Evolutionary conservation across 225 moss, liverwort and hornwort genomes (phyloP), one percentile per base, ranked within the genome.

Genomic region (Marchantia polymorpha): DNA sequence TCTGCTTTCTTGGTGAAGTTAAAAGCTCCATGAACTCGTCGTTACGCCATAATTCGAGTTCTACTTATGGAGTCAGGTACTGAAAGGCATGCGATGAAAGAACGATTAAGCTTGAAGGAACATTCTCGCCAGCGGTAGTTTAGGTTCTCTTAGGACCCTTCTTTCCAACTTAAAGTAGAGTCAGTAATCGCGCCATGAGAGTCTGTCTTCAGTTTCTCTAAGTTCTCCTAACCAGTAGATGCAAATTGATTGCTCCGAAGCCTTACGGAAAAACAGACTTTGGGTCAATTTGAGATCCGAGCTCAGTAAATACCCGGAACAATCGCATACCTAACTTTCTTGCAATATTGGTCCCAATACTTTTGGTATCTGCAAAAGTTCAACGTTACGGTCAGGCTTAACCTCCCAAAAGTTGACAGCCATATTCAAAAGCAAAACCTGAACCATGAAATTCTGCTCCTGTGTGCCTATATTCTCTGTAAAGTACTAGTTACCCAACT

Each of bases 341-440:
- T 84, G 88, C 91, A 92, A 75, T 99, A 99, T 46, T 86, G 89
- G 17, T 93, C 92, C 99, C 99, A 99, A 72, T 91, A 95, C 86
- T 90, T 99, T 73, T 90, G 90, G 81, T 99, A 96, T 82, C 96
- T 94, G 92, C 56, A 83, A 52, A 49, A 66, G 49, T 25, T 22
- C 19, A 4, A 20, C 12, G 13, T 29, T 4, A 23, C 1, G 7
- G 50, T 79, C 72, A 60, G 50, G 13, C 39, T 39, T 39, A 39
- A 68, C 69, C 31, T 13, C 64, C 7, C 52, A 17, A 46, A 68
- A 4, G 39, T 19, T 69, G 46, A 69, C 47, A 47, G 48, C 8
- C 39, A 39, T 39, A 39, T 39, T 39, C 39, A 39, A 39, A 39
- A 39, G 39, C 39, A 39, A 39, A 39, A 5, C 39, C 39, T 39